phyloP scores from a whole-genome alignment of 2,329 filamentous ascomycete species.

The Monilinia fructicola region DNA sequence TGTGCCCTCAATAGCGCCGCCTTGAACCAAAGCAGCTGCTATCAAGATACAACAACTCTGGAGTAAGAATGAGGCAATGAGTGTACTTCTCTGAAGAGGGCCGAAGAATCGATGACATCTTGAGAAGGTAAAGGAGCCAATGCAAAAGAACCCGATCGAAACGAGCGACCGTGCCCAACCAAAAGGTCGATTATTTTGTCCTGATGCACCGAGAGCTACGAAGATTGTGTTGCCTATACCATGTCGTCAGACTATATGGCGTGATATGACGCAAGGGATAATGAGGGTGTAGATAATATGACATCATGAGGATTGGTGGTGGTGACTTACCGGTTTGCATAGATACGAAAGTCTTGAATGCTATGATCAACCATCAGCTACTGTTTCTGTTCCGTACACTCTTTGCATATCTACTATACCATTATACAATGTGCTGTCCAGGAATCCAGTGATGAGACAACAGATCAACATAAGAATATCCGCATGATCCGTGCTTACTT shows the following conservation, averaged over 20 bases:
- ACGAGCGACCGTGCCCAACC: conserved; percentile 70
- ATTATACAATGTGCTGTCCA: conserved; percentile 60
- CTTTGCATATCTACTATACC: conserved; percentile 9
- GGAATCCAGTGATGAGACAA: conserved; percentile 73
- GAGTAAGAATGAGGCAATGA: conserved; percentile 56
- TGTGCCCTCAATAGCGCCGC: conserved; percentile 8
- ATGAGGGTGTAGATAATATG: background rate
- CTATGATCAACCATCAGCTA: conserved; percentile 21
- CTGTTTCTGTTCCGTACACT: background rate
- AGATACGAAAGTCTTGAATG: conserved; percentile 25
- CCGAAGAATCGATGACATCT: conserved; percentile 61
- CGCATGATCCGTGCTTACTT: conserved; percentile 21
- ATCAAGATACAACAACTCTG: conserved; percentile 52
- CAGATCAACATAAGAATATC: conserved; percentile 55
- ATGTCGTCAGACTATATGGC: background rate
- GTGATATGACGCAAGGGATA: too few species aligned
- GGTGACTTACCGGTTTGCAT: conserved; percentile 62
- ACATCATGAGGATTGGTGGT: background rate
- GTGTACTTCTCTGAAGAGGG: conserved; percentile 59
- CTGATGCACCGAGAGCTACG: conserved; percentile 68
- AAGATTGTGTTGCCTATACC: conserved; percentile 71
- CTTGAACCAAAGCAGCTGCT: conserved; percentile 49
- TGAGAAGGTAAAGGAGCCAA: conserved; percentile 70
- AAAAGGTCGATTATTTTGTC: conserved; percentile 49
- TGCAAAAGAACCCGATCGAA: conserved; percentile 68